These are phyloP conservation scores for Salinomyces thailandicus DNA, from an alignment of 2,329 filamentous ascomycete species.

Conservation along the genomic window DNA sequence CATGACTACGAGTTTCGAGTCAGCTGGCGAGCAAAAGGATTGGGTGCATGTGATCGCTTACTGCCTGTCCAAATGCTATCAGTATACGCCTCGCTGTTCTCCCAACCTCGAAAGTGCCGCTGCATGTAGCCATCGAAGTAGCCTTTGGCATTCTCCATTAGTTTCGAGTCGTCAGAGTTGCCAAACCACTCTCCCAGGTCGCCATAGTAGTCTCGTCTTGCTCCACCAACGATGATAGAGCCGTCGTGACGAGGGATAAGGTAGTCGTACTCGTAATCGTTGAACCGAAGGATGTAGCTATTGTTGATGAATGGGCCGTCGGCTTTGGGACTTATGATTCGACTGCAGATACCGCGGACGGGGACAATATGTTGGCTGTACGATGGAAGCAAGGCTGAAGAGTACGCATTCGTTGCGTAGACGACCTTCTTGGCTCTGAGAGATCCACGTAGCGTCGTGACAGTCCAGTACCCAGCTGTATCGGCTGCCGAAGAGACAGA, in stretches of 20 bases:
- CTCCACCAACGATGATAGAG: constrained; percentile 36
- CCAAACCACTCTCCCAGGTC: constrained; percentile 33
- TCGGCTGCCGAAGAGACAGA: constrained; percentile 5
- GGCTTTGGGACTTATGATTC: constrained; percentile 11
- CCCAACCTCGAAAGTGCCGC: constrained; percentile 38
- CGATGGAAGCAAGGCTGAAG: constrained; percentile 23
- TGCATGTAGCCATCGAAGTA: constrained; percentile 42
- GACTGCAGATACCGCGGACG: constrained; percentile 22
- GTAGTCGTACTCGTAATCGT: constrained; percentile 23
- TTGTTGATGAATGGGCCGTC: constrained; percentile 11
- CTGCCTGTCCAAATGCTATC: constrained; percentile 34
- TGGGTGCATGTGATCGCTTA: constrained; percentile 14
- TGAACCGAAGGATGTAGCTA: constrained; percentile 12
- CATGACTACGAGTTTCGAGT: constrained; percentile 11
- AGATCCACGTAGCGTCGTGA: constrained; percentile 13
- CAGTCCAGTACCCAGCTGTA: not conserved
- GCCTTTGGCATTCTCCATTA: constrained; percentile 31
- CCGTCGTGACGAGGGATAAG: constrained; percentile 35
- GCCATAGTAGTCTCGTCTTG: constrained; percentile 24
- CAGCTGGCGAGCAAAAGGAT: too few relatives aligned
- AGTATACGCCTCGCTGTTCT: constrained; percentile 28
- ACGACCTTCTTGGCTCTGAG: constrained; percentile 24
- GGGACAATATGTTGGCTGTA: constrained; percentile 26
- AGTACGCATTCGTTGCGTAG: constrained; percentile 29
- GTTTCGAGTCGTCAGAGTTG: constrained; percentile 34